Evolutionary conservation across 306 rosid species (phyloP), one percentile per base, ranked within the genome.

Genomic region (Prinsepia uniflora): DNA sequence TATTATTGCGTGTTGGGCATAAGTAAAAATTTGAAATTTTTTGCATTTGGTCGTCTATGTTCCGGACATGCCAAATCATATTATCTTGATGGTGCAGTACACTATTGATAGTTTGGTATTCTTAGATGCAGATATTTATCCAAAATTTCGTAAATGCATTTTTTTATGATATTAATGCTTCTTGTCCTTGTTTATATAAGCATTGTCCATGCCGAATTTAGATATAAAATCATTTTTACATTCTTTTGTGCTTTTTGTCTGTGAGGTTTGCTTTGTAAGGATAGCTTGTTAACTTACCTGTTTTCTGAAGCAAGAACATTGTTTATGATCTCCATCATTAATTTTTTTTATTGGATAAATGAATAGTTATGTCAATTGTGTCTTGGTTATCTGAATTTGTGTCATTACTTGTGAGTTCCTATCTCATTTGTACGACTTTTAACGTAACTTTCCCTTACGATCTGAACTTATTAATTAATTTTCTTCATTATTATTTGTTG

Each of bases 31-130:
- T n/a, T n/a, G n/a, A n/a, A n/a, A n/a, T n/a, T n/a, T n/a, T n/a
- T n/a, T n/a, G n/a, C n/a, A n/a, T n/a, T n/a, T n/a, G n/a, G n/a
- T n/a, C n/a, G n/a, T n/a, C n/a, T n/a, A n/a, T n/a, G n/a, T n/a
- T n/a, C n/a, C n/a, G n/a, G n/a, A n/a, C n/a, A n/a, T 68, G 68
- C 24, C 71, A n/a, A 64, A 41, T 77, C 56, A 40, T 79, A 77
- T 73, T 77, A 62, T 65, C 81, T 77, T 80, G 78, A 71, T 73
- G 80, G 52, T 83, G 84, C 78, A 41, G 59, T 75, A 65, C 72
- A 53, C 72, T 81, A 71, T 74, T 79, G 48, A 53, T 80, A 40
- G 22, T 72, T 17, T 83, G 68, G 72, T 80, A 71, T 83, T 80
- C 65, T 79, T 54, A 47, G 69, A 79, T 74, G 76, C 59, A 41